Conservation (phyloP, 768 basidiomycete species). For the Rhodotorula paludigena region DNA sequence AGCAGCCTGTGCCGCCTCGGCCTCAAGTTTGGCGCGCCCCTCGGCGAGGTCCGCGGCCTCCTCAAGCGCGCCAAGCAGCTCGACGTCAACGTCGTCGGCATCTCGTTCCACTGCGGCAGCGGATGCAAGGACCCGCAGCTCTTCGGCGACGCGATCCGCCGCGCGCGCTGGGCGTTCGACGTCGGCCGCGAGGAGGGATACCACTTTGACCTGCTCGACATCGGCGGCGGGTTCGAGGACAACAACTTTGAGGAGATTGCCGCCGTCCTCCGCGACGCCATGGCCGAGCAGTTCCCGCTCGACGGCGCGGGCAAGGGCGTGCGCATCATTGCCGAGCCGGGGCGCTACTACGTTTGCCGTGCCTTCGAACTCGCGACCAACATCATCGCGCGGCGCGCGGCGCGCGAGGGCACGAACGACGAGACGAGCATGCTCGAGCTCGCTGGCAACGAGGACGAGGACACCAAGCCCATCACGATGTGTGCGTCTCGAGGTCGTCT, state of each 20-base stretch:
- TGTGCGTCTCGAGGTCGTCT: conserved; percentile 59
- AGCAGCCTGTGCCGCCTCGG: conserved; percentile 89
- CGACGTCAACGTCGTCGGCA: conserved; percentile 77
- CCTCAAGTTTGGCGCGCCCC: conserved; percentile 91
- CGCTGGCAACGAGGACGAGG: conserved; percentile 40
- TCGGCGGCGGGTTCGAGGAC: conserved; percentile 95
- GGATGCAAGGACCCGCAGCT: conserved; percentile 90
- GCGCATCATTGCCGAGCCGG: conserved; percentile 90
- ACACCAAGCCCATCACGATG: conserved; percentile 65
- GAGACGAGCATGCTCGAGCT: conserved; percentile 43
- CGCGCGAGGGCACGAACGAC: conserved; percentile 47
- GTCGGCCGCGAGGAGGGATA: conserved; percentile 79
- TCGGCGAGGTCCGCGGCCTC: conserved; percentile 70
- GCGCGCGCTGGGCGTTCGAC: conserved; percentile 76
- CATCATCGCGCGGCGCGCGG: conserved; percentile 79
- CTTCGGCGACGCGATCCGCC: conserved; percentile 81
- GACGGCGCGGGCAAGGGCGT: conserved; percentile 52
- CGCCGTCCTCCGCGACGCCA: conserved; percentile 61
- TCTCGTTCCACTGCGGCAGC: conserved; percentile 96
- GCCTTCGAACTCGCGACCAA: conserved; percentile 72
- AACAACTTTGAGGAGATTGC: conserved; percentile 77
- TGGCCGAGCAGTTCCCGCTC: conserved; percentile 75
- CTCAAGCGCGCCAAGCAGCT: conserved; percentile 74
- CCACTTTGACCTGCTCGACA: conserved; percentile 74
- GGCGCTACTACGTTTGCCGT: conserved; percentile 71